Evolutionary conservation across 768 basidiomycete species (phyloP).

Genomic region (Russula olivacea): DNA sequence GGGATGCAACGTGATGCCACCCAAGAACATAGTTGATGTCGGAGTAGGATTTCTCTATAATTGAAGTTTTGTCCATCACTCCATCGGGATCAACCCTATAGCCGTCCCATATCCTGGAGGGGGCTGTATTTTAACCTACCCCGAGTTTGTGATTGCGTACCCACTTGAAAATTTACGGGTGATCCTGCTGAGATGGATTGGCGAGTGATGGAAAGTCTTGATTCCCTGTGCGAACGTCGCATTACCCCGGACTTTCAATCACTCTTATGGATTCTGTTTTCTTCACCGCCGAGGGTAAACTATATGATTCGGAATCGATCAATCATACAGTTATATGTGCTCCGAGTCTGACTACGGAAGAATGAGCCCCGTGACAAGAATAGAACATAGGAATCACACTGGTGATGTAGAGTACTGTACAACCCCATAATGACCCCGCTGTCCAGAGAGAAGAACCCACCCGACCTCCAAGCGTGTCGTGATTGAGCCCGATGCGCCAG

Average conservation of each 20-base stretch:
- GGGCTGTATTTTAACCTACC: not conserved
- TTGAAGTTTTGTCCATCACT: not conserved
- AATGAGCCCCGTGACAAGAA: no score
- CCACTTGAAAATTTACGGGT: not conserved
- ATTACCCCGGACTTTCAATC: no score
- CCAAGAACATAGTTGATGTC: not conserved
- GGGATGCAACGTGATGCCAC: not conserved
- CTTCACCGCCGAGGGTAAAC: not conserved
- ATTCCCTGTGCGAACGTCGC: not conserved
- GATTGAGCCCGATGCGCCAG: constrained; percentile 39
- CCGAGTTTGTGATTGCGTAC: not conserved
- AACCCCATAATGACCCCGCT: no score
- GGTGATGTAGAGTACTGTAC: no score
- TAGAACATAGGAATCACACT: no score
- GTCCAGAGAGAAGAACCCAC: constrained; percentile 26
- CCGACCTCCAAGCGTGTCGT: constrained; percentile 33
- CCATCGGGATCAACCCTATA: not conserved
- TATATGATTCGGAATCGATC: not conserved
- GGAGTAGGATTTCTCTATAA: not conserved
- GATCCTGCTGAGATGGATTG: not conserved
- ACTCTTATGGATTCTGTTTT: not conserved
- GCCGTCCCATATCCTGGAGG: not conserved
- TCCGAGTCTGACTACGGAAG: no score
- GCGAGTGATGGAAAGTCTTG: not conserved
- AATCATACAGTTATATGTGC: not conserved